Percentiles rank a stretch among this genome's conserved stretches.
These are phyloP conservation scores for Termitomyces sp. DNA, from an alignment of 768 basidiomycete species.

Conservation along the genomic window DNA sequence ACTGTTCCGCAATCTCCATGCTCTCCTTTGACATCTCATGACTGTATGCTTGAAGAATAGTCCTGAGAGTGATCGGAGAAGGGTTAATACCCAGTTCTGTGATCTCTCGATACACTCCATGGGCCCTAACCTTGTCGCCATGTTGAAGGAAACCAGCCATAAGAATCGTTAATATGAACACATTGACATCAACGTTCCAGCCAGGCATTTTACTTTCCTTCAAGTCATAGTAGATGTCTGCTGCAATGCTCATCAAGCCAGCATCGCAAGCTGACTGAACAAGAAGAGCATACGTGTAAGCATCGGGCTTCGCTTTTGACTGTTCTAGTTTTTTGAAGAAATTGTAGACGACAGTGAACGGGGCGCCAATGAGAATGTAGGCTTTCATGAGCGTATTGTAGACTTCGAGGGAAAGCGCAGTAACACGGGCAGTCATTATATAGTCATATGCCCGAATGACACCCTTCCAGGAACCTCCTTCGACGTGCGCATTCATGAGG, in stretches of 20 bases:
- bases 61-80: constrained; percentile 58
- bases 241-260: constrained; percentile 56
- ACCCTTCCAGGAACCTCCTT: constrained; percentile 72
- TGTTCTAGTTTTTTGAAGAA: constrained; percentile 54
- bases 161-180: constrained; percentile 66
- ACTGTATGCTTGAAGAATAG: constrained; percentile 60
- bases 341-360: constrained; percentile 55
- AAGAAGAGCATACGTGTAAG: constrained; percentile 62
- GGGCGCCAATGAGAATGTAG: constrained; percentile 75
- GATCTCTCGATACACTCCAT: constrained; percentile 71
- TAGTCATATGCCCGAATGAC: constrained; percentile 69
- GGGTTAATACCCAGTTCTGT: constrained; percentile 55
- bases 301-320: constrained; percentile 50
- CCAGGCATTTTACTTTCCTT: constrained; percentile 35
- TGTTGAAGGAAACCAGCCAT: constrained; percentile 65
- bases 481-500: constrained; percentile 80
- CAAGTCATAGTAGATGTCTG: constrained; percentile 65
- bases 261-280: constrained; percentile 80
- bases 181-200: constrained; percentile 37
- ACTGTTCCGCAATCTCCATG: constrained; percentile 57
- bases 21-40: constrained; percentile 42
- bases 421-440: constrained; percentile 31
- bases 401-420: constrained; percentile 47
- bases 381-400: constrained; percentile 82
- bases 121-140: constrained; percentile 49